phyloP scores from a whole-genome alignment of 2,329 filamentous ascomycete species.

The Claviceps africana region DNA sequence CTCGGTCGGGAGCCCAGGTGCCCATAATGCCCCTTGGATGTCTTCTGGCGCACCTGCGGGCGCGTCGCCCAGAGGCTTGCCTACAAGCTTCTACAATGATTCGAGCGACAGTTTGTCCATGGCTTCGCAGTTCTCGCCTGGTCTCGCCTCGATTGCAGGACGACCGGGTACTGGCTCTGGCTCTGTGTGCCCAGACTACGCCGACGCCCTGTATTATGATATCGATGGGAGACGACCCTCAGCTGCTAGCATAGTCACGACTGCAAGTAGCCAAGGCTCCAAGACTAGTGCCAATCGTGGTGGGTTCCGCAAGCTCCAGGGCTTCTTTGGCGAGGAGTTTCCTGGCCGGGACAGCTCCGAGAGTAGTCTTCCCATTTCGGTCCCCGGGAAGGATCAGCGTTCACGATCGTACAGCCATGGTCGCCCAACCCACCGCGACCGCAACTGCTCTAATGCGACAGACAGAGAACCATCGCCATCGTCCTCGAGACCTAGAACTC shows the following conservation, averaged over 20 bases:
- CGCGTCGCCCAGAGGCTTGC: slow-evolving; percentile 23
- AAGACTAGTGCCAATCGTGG: slow-evolving; percentile 56
- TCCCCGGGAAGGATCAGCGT: slow-evolving; percentile 42
- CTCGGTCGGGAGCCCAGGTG: slow-evolving; percentile 34
- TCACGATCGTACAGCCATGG: slow-evolving; percentile 48
- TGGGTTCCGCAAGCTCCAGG: slow-evolving; percentile 71
- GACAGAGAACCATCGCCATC: slow-evolving; percentile 65
- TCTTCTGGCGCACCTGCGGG: slow-evolving; percentile 24
- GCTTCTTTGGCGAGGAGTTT: slow-evolving; percentile 87
- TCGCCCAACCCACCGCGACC: slow-evolving; percentile 47
- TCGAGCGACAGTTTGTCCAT: slow-evolving; percentile 55
- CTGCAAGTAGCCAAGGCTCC: slow-evolving; percentile 71
- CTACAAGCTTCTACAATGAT: slow-evolving; percentile 58
- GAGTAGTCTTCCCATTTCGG: slow-evolving; percentile 41
- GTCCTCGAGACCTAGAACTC: slow-evolving; percentile 68
- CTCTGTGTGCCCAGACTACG: slow-evolving; percentile 36
- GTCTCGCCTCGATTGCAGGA: slow-evolving; percentile 37
- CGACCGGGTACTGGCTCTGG: slow-evolving; percentile 15
- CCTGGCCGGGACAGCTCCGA: slow-evolving; percentile 62
- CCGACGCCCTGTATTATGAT: slow-evolving; percentile 44
- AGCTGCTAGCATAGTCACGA: slow-evolving; percentile 66
- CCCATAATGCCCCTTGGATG: slow-evolving; percentile 48
- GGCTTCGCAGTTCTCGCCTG: slow-evolving; percentile 54
- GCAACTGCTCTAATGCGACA: slow-evolving; percentile 67
- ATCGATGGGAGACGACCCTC: slow-evolving; percentile 70